These are phyloP conservation scores for Drechslerella coelobrocha DNA, from an alignment of 2,329 filamentous ascomycete species.

Conservation along the genomic window DNA sequence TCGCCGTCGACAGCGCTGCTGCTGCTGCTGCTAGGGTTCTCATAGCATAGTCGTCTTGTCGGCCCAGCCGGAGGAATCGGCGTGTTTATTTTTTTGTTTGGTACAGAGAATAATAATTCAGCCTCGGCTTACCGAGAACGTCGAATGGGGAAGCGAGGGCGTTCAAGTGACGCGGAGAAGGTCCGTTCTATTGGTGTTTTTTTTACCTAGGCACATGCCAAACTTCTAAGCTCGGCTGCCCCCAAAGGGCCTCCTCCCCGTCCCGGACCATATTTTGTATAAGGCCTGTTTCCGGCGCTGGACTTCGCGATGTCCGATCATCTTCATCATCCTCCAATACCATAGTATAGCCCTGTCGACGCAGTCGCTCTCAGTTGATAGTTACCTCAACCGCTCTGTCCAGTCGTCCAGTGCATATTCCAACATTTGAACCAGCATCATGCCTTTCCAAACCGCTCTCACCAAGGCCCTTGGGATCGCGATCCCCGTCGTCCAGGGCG, in stretches of 20 bases:
- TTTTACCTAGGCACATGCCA: slow-evolving; percentile 38
- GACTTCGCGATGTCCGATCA: slow-evolving; percentile 11
- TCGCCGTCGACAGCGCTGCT: background rate
- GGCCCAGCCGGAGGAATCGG: slow-evolving; percentile 31
- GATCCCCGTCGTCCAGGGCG: slow-evolving; percentile 84
- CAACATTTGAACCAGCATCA: background rate
- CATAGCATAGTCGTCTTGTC: no score
- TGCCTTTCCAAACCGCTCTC: slow-evolving; percentile 49
- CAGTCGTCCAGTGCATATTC: background rate
- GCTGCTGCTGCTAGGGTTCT: slow-evolving; percentile 11
- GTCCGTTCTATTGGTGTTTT: background rate
- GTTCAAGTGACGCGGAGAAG: slow-evolving; percentile 25
- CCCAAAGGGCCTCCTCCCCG: slow-evolving; percentile 20
- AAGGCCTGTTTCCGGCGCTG: slow-evolving; percentile 7
- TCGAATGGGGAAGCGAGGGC: no score
- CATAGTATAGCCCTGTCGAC: background rate
- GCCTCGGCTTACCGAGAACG: slow-evolving; percentile 44
- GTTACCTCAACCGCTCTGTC: no score
- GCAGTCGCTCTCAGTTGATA: background rate
- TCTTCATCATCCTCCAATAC: background rate
- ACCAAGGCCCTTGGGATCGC: slow-evolving; percentile 48
- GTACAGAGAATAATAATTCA: slow-evolving; percentile 25
- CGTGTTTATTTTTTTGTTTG: no score
- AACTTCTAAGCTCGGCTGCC: slow-evolving; percentile 37
- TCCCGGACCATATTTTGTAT: background rate